These are phyloP conservation scores for Tolypocladium sp. DNA, from an alignment of 2,329 filamentous ascomycete species.

Conservation along the genomic window DNA sequence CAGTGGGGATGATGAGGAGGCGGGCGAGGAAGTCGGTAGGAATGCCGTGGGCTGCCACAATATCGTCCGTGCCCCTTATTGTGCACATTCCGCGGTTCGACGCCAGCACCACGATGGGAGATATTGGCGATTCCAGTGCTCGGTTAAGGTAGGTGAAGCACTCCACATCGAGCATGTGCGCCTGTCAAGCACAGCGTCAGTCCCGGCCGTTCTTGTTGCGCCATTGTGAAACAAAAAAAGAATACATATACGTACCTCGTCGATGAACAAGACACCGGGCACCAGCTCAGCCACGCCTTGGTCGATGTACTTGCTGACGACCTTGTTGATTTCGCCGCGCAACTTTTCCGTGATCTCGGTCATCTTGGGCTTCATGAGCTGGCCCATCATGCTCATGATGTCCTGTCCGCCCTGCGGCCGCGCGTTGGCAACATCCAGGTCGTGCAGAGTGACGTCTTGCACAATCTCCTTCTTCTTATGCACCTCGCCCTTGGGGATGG, in stretches of 20 bases:
- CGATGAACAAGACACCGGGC: slow-evolving; percentile 96
- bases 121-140: slow-evolving; percentile 89
- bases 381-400: slow-evolving; percentile 99
- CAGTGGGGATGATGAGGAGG: slow-evolving; percentile 91
- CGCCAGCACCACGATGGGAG: slow-evolving; percentile 92
- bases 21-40: slow-evolving; percentile 89
- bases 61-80: slow-evolving; percentile 76
- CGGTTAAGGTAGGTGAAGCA: slow-evolving; percentile 99
- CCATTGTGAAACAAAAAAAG: background rate
- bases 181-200: slow-evolving; percentile 40
- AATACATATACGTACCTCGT: slow-evolving; percentile 58
- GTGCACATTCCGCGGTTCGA: slow-evolving; percentile 93
- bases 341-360: slow-evolving; percentile 99
- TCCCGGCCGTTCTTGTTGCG: background rate
- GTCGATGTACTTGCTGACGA: slow-evolving; percentile 97
- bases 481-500: slow-evolving; percentile 96
- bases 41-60: slow-evolving; percentile 84
- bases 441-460: slow-evolving; percentile 94
- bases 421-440: slow-evolving; percentile 91
- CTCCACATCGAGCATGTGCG: slow-evolving; percentile 99
- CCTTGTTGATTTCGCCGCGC: slow-evolving; percentile 94
- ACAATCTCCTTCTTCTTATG: slow-evolving; percentile 99
- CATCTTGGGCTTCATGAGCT: slow-evolving; percentile 99
- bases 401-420: slow-evolving; percentile 95
- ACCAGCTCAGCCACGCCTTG: slow-evolving; percentile 96